Conservation (phyloP, 768 basidiomycete genomes). For the Arthromyces matolae region DNA sequence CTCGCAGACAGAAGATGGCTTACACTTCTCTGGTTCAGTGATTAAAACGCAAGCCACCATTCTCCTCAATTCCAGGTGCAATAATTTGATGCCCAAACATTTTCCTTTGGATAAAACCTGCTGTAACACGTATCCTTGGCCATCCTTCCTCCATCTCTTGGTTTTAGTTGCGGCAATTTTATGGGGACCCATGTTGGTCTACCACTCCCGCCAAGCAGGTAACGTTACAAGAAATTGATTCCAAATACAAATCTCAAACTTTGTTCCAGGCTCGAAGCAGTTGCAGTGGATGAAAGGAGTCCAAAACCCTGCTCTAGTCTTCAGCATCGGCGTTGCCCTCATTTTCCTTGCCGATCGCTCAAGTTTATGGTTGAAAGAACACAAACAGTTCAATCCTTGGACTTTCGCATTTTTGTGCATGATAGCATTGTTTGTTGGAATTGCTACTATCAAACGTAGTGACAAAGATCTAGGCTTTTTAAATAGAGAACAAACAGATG, state of each 20-base stretch:
- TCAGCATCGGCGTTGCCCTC: conserved; percentile 63
- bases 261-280: conserved; percentile 3
- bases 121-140: conserved; percentile 73
- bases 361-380: conserved; percentile 82
- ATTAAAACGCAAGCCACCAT: conserved; percentile 71
- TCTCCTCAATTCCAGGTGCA: conserved; percentile 78
- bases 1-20: conserved; percentile 75
- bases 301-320: conserved; percentile 48
- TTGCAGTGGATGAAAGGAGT: conserved; percentile 28
- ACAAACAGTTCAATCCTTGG: conserved; percentile 76
- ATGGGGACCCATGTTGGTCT: conserved; percentile 49
- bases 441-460: conserved; percentile 60
- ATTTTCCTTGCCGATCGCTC: conserved; percentile 85
- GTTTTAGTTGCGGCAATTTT: conserved; percentile 44
- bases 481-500: conserved; percentile 90
- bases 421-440: conserved; percentile 50
- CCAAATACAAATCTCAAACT: background rate
- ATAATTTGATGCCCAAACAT: conserved; percentile 57
- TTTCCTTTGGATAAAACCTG: conserved; percentile 76
- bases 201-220: conserved; percentile 23
- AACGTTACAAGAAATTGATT: conserved; percentile 5
- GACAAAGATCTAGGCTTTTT: conserved; percentile 87
- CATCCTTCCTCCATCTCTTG: conserved; percentile 52
- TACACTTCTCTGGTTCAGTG: conserved; percentile 70
- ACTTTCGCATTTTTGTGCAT: conserved; percentile 61